Conservation (phyloP, 2,329 filamentous ascomycete genomes). For the Fusarium mundagurra region DNA sequence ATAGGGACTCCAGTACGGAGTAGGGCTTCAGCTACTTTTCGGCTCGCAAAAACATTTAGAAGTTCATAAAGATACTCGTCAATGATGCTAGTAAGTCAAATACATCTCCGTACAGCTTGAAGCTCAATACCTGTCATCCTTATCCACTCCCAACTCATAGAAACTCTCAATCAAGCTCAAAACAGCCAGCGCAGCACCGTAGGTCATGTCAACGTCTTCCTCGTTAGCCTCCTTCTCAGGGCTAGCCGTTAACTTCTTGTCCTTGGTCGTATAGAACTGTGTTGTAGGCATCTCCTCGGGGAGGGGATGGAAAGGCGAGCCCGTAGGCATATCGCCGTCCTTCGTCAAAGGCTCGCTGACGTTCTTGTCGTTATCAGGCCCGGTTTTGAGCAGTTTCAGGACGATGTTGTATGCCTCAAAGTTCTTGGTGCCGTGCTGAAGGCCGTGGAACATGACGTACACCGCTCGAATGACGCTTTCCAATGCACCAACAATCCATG, state of each 20-base stretch:
- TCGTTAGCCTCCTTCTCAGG: neutral
- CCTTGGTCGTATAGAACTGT: accelerated
- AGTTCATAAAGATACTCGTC: no score
- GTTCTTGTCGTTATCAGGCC: accelerated
- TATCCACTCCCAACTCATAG: neutral
- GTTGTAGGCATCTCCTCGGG: neutral
- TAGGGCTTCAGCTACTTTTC: neutral
- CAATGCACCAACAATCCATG: neutral
- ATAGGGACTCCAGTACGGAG: neutral
- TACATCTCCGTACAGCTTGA: no score
- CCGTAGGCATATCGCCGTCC: accelerated
- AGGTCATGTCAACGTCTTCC: neutral
- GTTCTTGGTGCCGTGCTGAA: neutral
- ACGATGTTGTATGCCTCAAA: accelerated
- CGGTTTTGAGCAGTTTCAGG: neutral
- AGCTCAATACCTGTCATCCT: accelerated
- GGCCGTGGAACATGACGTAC: neutral
- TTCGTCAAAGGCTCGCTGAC: accelerated
- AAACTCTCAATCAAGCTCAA: neutral
- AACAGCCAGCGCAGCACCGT: neutral
- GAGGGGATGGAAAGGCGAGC: neutral
- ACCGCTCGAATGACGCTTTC: neutral
- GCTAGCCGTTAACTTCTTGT: accelerated
- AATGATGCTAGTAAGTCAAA: no score
- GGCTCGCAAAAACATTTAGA: no score